phyloP scores from a whole-genome alignment of 495 filamentous ascomycete genomes.

The Eremomyces bilateralis region DNA sequence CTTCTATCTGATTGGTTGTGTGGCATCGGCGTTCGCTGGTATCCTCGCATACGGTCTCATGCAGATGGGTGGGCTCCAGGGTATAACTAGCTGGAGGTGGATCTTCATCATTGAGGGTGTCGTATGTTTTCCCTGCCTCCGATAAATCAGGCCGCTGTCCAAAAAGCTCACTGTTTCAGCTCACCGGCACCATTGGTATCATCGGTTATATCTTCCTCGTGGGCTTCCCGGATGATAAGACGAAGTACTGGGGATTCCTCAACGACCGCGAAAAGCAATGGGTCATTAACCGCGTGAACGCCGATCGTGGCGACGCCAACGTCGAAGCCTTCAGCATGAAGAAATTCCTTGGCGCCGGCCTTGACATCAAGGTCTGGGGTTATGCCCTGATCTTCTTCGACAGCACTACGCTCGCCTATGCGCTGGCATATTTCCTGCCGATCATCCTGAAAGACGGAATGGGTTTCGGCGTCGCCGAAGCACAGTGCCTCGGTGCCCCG shows the following conservation, averaged over 20 bases:
- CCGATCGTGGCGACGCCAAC: slow-evolving; percentile 18
- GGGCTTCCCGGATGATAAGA: slow-evolving; percentile 13
- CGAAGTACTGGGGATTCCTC: slow-evolving; percentile 16
- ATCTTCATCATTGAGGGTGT: slow-evolving; percentile 53
- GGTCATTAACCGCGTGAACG: slow-evolving; percentile 20
- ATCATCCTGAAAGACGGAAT: slow-evolving; percentile 26
- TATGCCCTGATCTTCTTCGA: slow-evolving; percentile 26
- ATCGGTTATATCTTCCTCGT: slow-evolving; percentile 15
- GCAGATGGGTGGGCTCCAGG: slow-evolving; percentile 38
- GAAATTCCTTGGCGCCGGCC: slow-evolving; percentile 15
- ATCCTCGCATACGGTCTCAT: slow-evolving; percentile 44
- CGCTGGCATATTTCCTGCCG: slow-evolving; percentile 29
- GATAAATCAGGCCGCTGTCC: too few species aligned
- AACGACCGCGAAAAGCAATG: slow-evolving; percentile 17
- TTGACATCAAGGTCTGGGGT: slow-evolving; percentile 22
- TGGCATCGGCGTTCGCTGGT: slow-evolving; percentile 37
- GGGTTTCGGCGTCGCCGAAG: slow-evolving; percentile 23
- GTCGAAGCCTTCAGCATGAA: slow-evolving; percentile 15
- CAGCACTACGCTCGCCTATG: slow-evolving; percentile 25
- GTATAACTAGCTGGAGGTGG: slow-evolving; percentile 49
- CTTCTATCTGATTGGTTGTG: slow-evolving; percentile 42
- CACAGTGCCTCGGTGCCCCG: slow-evolving; percentile 25
- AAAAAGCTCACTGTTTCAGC: background rate
- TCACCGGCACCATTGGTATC: slow-evolving; percentile 20
- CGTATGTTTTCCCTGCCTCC: slow-evolving; percentile 22